These are phyloP conservation scores for Chlamydomonas schloesseri DNA, from an alignment of 139 green algal species.

Conservation along the genomic window DNA sequence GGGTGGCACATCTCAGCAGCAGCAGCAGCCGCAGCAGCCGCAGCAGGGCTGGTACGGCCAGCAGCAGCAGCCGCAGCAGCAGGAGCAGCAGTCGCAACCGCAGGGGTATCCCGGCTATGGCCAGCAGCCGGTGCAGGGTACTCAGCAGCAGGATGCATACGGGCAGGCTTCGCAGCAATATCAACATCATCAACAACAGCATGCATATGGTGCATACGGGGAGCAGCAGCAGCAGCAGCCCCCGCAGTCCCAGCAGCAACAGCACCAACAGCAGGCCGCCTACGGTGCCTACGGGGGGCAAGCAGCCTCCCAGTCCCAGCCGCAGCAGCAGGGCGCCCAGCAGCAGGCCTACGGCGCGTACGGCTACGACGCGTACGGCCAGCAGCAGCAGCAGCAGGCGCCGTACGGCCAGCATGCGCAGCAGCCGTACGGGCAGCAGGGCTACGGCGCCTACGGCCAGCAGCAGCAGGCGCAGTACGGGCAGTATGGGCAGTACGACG, in stretches of 20 bases:
- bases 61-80: not conserved
- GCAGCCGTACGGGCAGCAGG: not conserved
- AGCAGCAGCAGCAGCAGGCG: not conserved
- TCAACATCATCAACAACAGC: not conserved
- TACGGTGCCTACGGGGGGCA: not conserved
- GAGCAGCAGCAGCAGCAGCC: not conserved
- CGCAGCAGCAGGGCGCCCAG: not conserved
- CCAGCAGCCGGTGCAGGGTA: not conserved
- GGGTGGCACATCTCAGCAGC: too few species aligned
- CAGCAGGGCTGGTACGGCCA: too few species aligned
- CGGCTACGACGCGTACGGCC: too few species aligned
- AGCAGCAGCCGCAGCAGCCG: not conserved
- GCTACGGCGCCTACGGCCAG: not conserved
- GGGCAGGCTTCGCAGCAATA: not conserved
- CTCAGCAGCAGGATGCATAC: not conserved
- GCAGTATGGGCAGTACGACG: not conserved
- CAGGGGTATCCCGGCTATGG: not conserved
- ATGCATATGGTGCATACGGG: not conserved
- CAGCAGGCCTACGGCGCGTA: not conserved
- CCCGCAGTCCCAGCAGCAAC: not conserved
- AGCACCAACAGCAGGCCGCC: not conserved
- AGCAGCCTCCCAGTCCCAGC: not conserved
- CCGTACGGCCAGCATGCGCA: too few species aligned
- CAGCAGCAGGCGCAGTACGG: not conserved
- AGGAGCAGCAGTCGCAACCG: not conserved